phyloP scores from a whole-genome alignment of 352 stramenopile genomes.

The Globisporangium acanthophoron region DNA sequence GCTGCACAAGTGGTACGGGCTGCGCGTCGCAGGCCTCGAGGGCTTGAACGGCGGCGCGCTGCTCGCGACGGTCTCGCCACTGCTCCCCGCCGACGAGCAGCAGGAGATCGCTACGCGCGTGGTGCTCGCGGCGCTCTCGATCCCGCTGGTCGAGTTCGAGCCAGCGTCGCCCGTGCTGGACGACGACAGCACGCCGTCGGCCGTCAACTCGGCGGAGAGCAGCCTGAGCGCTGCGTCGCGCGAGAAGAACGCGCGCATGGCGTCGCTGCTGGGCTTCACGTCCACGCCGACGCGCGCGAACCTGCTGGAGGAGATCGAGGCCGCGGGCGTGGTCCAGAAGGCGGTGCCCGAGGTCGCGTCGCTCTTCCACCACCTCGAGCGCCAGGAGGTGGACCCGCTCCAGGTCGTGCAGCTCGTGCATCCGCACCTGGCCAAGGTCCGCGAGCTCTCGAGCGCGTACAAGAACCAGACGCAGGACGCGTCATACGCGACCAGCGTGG shows the following conservation, averaged over 20 bases:
- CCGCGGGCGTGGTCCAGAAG: constrained; percentile 58
- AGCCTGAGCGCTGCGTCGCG: constrained; percentile 50
- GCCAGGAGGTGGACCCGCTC: constrained; percentile 66
- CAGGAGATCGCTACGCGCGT: constrained; percentile 87
- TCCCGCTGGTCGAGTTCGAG: constrained; percentile 82
- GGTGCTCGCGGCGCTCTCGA: constrained; percentile 91
- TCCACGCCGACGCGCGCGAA: constrained; percentile 86
- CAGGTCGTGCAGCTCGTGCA: constrained; percentile 71
- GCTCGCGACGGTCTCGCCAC: constrained; percentile 30
- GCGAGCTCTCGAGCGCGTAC: constrained; percentile 13
- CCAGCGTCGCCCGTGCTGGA: constrained; percentile 47
- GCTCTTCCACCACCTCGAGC: constrained; percentile 68
- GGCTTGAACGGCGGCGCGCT: constrained; percentile 36
- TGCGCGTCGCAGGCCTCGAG: constrained; percentile 88
- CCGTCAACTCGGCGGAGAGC: constrained; percentile 28
- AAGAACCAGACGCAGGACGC: constrained; percentile 30
- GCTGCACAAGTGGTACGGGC: constrained; percentile 94
- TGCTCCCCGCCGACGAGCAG: constrained; percentile 77
- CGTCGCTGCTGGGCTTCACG: constrained; percentile 89
- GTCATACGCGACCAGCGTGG: constrained; percentile 54
- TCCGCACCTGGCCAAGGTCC: constrained; percentile 45
- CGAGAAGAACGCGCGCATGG: constrained; percentile 94
- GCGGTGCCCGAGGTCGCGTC: constrained; percentile 48
- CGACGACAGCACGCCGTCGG: constrained; percentile 50
- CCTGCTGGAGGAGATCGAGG: constrained; percentile 88